Percentiles rank a stretch among this genome's conserved stretches.
These are phyloP conservation scores for Tetracentron sinense DNA, from an alignment of 164 flowering plant genomes.

Conservation along the genomic window DNA sequence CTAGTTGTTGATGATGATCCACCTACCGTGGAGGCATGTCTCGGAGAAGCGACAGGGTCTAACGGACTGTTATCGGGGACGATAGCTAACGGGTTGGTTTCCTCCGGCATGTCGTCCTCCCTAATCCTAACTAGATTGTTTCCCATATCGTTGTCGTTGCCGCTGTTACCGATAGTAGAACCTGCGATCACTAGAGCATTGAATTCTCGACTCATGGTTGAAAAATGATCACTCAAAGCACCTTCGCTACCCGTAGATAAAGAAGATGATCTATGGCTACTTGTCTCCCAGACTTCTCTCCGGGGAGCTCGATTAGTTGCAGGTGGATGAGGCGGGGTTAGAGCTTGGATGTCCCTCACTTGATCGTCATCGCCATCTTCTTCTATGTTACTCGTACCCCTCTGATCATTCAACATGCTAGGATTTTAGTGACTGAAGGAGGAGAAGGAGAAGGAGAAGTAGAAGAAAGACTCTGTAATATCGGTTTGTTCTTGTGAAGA, in stretches of 20 bases:
- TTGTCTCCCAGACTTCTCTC: too few relatives aligned
- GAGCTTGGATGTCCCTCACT: slow-evolving; percentile 70
- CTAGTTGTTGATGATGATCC: slow-evolving; percentile 6
- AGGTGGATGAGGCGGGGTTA: too few relatives aligned
- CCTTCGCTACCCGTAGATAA: too few relatives aligned
- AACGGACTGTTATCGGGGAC: slow-evolving; percentile 34
- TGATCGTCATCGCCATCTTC: slow-evolving; percentile 16
- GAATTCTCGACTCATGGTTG: slow-evolving; percentile 33
- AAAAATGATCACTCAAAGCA: too few relatives aligned
- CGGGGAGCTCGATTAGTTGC: slow-evolving; percentile 6
- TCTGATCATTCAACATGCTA: slow-evolving; percentile 32
- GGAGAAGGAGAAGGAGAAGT: too few relatives aligned
- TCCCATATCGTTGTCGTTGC: neutral
- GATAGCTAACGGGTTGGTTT: slow-evolving; percentile 40
- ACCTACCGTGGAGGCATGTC: neutral
- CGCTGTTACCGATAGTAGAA: slow-evolving; percentile 15
- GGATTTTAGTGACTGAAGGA: too few relatives aligned
- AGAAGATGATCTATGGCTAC: too few relatives aligned
- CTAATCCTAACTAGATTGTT: slow-evolving; percentile 21
- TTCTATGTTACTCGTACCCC: slow-evolving; percentile 10
- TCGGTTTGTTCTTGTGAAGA: neutral
- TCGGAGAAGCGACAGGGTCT: slow-evolving; percentile 28
- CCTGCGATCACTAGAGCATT: slow-evolving; percentile 48
- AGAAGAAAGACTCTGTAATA: neutral
- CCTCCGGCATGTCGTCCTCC: slow-evolving; percentile 23